Evolutionary conservation across 306 rosid species (phyloP), one percentile per base, ranked within the genome.

Genomic region (Lathyrus oleraceus): DNA sequence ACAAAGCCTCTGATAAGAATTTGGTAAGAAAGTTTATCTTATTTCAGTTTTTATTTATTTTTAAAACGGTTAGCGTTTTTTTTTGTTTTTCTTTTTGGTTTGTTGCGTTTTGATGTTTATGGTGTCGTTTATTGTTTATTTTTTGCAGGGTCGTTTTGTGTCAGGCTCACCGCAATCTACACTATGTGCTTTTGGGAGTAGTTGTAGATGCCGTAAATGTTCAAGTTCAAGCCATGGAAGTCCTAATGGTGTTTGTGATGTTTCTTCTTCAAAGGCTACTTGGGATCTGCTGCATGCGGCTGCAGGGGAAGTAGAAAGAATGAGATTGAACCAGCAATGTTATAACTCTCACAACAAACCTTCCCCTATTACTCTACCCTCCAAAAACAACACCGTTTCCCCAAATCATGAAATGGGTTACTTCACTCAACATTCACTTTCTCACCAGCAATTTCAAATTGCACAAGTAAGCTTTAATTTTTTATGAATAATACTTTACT

Each of bases 271-370:
- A 7, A 84, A 78, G 67, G 61, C 85, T 1, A 88, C 97, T 1
- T 85, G 87, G 90, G 95, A 94, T 82, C 87, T 94, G 38, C 81
- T 94, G 39, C 83, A 78, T 69, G 94, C 97, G 7, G 94, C 98
- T n/a, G 96, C 91, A 14, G 97, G 87, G 42, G 90, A 90, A 73
- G 87, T 93, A 0, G 98, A 89, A 16, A 87, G 84, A 81, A 85
- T 90, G 94, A 68, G 83, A 12, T 21, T 82, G 53, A 73, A 5
- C 4, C 85, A 88, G 63, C 78, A 81, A 53, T 43, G 8, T 19
- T 35, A 52, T 2, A 56, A 72, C 69, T 65, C 68, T 17, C 2
- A 14, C 12, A 28, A 30, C 2, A 23, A 79, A 2, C 63, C 85
- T 2, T 60, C 85, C 23, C 82, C 88, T 3, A 23, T 68, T 5